Base-by-base conservation (phyloP, 257 asterid species). In the Gentiana dahurica region DNA sequence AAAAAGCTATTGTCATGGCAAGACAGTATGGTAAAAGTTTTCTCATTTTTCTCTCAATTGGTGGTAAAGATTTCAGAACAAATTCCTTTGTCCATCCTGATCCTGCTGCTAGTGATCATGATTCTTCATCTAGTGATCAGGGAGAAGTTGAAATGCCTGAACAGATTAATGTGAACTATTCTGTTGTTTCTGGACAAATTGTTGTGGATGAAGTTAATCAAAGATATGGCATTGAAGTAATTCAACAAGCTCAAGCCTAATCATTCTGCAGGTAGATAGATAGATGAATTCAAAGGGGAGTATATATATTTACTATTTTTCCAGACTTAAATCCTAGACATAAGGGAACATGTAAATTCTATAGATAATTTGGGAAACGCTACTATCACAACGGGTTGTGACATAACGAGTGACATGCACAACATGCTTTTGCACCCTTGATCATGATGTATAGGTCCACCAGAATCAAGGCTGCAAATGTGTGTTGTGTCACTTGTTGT, bases 1-100 rank as follows among this genome's bases (percentile, higher is more conserved):
- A 33, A 38, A 63, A 60, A 57, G 5, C 74, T 3, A 48, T 46
- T 8, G 12, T 36, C 8, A 59, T 15, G 11, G 57, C 33, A 6
- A 49, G 49, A 12, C 37, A 37, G 1, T 58, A 49, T 32, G 24
- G 56, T 35, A 62, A 54, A 12, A 49, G 13, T 45, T 64, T 59
- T 38, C 37, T 39, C 32, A 24, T 24, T 24, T 24, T 24, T 24
- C 12, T 12, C 5, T 24, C 34, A 15, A 48, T 48, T 9, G 13
- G 34, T 12, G 52, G 58, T 3, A 36, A 51, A 2, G 44, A n/a
- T 8, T 8, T 24, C 4, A 50, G 51, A 35, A 39, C 7, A 34
- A 34, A 33, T 13, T 13, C 49, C 38, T 13, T 4, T 7, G 51
- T 10, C 32, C 61, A 57, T 57, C 52, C 52, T 1, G 24, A 24